Conservation (phyloP, 2,329 filamentous ascomycete species). For the Colletotrichum endophyticum region DNA sequence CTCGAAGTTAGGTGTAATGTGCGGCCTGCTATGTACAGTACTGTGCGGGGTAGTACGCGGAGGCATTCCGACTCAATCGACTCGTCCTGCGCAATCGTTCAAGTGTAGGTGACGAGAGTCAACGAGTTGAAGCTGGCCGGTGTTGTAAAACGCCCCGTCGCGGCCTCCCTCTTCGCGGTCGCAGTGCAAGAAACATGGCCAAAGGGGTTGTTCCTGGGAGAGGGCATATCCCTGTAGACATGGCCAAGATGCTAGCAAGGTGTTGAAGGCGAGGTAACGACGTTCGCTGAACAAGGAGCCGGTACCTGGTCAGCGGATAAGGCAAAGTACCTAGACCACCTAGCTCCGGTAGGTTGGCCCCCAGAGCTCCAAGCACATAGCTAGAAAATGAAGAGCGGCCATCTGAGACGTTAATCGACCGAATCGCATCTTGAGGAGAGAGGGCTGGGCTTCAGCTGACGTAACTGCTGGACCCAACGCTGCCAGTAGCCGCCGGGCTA, state of each 20-base stretch:
- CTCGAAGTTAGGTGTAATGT: not conserved
- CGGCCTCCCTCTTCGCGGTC: not conserved
- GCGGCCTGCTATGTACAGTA: not conserved
- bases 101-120: not conserved
- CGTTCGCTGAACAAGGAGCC: not conserved
- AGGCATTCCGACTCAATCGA: not conserved
- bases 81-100: not conserved
- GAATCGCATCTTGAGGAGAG: constrained; percentile 1
- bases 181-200: not conserved
- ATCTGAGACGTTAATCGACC: constrained; percentile 2
- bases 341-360: not conserved
- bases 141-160: not conserved
- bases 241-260: not conserved
- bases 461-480: not conserved
- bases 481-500: constrained; percentile 7
- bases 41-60: not conserved
- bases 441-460: constrained; percentile 3
- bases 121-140: not conserved
- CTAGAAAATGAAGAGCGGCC: not conserved
- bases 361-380: not conserved
- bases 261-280: not conserved
- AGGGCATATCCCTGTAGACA: not conserved
- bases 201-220: not conserved
- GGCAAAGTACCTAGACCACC: not conserved
- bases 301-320: constrained; percentile 1